These are phyloP conservation scores for Podila clonocystis DNA, from an alignment of 192 early-diverging fungal species.

Conservation along the genomic window DNA sequence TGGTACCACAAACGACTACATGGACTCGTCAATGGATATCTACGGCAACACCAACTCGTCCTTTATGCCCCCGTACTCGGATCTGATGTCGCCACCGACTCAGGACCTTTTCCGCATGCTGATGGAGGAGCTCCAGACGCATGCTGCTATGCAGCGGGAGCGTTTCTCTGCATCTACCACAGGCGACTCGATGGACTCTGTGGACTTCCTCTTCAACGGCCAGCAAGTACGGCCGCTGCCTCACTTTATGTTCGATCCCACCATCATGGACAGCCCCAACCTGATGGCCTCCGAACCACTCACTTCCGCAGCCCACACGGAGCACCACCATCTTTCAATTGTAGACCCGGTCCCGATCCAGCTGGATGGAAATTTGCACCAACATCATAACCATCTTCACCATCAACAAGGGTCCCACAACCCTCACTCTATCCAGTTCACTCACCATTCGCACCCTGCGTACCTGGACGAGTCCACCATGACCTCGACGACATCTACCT, in stretches of 20 bases:
- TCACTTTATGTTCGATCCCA: constrained; percentile 16
- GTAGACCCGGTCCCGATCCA: background rate
- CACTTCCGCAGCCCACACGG: background rate
- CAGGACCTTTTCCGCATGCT: constrained; percentile 43
- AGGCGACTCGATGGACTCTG: constrained; percentile 36
- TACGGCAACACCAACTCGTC: constrained; percentile 16
- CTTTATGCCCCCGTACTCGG: constrained; percentile 3
- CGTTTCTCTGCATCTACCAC: constrained; percentile 32
- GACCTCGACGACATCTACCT: background rate
- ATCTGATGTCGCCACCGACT: constrained; percentile 21
- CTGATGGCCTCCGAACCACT: constrained; percentile 19
- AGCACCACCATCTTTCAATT: constrained; percentile 2
- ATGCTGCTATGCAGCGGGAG: constrained; percentile 38
- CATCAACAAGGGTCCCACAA: background rate
- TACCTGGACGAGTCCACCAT: constrained; percentile 2
- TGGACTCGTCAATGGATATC: constrained; percentile 40
- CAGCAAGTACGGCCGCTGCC: constrained; percentile 16
- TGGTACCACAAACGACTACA: constrained; percentile 6
- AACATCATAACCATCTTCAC: constrained; percentile 1
- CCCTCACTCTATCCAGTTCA: background rate
- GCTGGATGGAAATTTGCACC: background rate
- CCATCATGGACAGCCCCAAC: constrained; percentile 17
- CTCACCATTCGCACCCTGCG: background rate
- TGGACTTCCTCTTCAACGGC: constrained; percentile 36
- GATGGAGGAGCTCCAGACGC: constrained; percentile 40